These are phyloP conservation scores for Penicillium sp. DNA, from an alignment of 2,329 filamentous ascomycete species.

Conservation along the genomic window DNA sequence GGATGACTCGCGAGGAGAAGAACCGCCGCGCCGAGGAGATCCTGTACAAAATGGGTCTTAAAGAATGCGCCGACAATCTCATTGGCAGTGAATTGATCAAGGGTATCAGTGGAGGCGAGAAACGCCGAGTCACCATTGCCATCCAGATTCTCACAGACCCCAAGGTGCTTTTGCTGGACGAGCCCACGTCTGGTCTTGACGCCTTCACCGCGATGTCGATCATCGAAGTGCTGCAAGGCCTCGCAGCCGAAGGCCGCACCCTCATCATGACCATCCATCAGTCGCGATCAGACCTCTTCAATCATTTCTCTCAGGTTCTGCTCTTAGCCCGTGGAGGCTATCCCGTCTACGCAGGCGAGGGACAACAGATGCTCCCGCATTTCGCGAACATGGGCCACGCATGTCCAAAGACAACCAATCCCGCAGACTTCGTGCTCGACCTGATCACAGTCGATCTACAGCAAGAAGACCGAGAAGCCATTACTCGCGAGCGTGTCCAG, in stretches of 20 bases:
- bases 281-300: constrained; percentile 71
- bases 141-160: constrained; percentile 77
- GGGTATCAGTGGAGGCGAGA: constrained; percentile 78
- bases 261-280: constrained; percentile 78
- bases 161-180: constrained; percentile 71
- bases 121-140: constrained; percentile 74
- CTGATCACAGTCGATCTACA: constrained; percentile 76
- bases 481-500: constrained; percentile 64
- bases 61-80: constrained; percentile 75
- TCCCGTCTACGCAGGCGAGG: constrained; percentile 67
- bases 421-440: constrained; percentile 76
- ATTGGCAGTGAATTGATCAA: constrained; percentile 73
- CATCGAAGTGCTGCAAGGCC: constrained; percentile 69
- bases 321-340: constrained; percentile 70
- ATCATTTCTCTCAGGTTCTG: constrained; percentile 70
- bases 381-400: constrained; percentile 62
- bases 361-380: constrained; percentile 65
- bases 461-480: constrained; percentile 61
- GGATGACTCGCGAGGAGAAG: constrained; percentile 71
- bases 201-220: constrained; percentile 78
- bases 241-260: constrained; percentile 73
- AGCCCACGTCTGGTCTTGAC: constrained; percentile 75
- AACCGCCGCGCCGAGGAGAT: constrained; percentile 69
- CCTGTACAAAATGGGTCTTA: constrained; percentile 72
- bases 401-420: constrained; percentile 71